A percentile compares a stretch with the other conserved stretches of the same genome.
These are phyloP conservation scores for Phytophthora cactorum DNA, from an alignment of 352 stramenopile genomes.

Conservation along the genomic window DNA sequence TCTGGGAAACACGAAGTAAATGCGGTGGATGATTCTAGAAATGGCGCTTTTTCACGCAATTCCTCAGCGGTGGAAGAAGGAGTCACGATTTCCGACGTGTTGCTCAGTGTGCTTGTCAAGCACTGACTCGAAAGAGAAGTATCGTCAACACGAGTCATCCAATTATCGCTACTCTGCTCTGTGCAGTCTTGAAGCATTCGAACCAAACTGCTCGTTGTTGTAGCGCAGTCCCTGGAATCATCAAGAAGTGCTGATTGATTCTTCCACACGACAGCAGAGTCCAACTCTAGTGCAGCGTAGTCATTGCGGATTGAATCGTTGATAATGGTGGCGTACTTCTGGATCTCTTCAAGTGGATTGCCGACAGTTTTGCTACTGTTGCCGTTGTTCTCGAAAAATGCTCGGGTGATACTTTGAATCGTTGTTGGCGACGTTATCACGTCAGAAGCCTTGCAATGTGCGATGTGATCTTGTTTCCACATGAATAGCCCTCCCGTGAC, in stretches of 20 bases:
- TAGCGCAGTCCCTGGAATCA: slow-evolving; percentile 26
- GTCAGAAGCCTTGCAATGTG: slow-evolving; percentile 15
- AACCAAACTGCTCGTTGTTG: slow-evolving; percentile 36
- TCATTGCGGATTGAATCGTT: slow-evolving; percentile 42
- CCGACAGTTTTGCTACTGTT: slow-evolving; percentile 33
- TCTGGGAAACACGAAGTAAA: slow-evolving; percentile 35
- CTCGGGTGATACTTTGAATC: slow-evolving; percentile 30
- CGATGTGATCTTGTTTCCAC: slow-evolving; percentile 52
- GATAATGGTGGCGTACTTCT: slow-evolving; percentile 38
- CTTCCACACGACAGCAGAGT: slow-evolving; percentile 34
- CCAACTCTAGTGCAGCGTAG: slow-evolving; percentile 31
- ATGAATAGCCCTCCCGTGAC: slow-evolving; percentile 44
- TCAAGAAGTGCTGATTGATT: slow-evolving; percentile 33
- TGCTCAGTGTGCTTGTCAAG: slow-evolving; percentile 24
- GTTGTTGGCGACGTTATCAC: slow-evolving; percentile 8
- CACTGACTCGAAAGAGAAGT: slow-evolving; percentile 33
- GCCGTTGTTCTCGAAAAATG: slow-evolving; percentile 38
- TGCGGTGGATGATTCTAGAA: slow-evolving; percentile 20
- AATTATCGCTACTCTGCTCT: slow-evolving; percentile 1
- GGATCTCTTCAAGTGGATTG: slow-evolving; percentile 32
- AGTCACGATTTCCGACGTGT: slow-evolving; percentile 12
- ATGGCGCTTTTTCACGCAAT: slow-evolving; percentile 28
- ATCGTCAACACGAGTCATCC: slow-evolving; percentile 5
- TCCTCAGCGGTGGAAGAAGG: slow-evolving; percentile 15
- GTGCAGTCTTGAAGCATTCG: slow-evolving; percentile 43